Conservation (phyloP, 2,329 filamentous ascomycete species). For the Aureobasidium sp. region DNA sequence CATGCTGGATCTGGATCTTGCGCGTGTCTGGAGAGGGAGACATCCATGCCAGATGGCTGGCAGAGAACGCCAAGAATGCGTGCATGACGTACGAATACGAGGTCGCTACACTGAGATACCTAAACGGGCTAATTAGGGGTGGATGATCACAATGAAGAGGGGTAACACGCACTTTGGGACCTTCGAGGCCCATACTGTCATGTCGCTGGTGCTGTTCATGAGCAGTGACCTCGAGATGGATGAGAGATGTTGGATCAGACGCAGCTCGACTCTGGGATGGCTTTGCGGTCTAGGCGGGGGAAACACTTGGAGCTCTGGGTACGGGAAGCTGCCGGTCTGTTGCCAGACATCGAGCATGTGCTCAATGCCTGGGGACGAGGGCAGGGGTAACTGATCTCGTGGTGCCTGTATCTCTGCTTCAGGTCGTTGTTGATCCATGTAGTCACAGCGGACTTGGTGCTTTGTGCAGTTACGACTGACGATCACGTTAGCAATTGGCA, state of each 20-base stretch:
- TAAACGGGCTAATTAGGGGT: slow-evolving; percentile 30
- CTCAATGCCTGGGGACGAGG: slow-evolving; percentile 84
- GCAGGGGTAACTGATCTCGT: slow-evolving; percentile 55
- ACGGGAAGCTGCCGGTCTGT: slow-evolving; percentile 75
- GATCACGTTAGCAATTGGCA: slow-evolving; percentile 22
- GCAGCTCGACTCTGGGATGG: slow-evolving; percentile 70
- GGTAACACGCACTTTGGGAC: slow-evolving; percentile 70
- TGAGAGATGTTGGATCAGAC: slow-evolving; percentile 83
- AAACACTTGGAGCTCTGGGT: slow-evolving; percentile 71
- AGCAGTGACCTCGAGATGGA: slow-evolving; percentile 74
- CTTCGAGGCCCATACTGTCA: slow-evolving; percentile 87
- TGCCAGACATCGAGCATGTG: slow-evolving; percentile 76
- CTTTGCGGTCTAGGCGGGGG: slow-evolving; percentile 65
- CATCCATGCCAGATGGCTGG: slow-evolving; percentile 85
- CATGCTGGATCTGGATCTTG: slow-evolving; percentile 84
- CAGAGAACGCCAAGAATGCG: slow-evolving; percentile 85
- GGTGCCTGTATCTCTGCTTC: slow-evolving; percentile 49
- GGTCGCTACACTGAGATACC: slow-evolving; percentile 75
- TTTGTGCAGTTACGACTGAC: slow-evolving; percentile 93
- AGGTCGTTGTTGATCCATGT: slow-evolving; percentile 75
- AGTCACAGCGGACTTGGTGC: slow-evolving; percentile 96
- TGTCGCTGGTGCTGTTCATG: slow-evolving; percentile 65
- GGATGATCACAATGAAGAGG: slow-evolving; percentile 2
- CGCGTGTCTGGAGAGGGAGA: slow-evolving; percentile 78
- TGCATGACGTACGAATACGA: slow-evolving; percentile 89